Evolutionary conservation across 1,139 yeast genomes (phyloP).

Genomic region (Candida tropicalis): DNA sequence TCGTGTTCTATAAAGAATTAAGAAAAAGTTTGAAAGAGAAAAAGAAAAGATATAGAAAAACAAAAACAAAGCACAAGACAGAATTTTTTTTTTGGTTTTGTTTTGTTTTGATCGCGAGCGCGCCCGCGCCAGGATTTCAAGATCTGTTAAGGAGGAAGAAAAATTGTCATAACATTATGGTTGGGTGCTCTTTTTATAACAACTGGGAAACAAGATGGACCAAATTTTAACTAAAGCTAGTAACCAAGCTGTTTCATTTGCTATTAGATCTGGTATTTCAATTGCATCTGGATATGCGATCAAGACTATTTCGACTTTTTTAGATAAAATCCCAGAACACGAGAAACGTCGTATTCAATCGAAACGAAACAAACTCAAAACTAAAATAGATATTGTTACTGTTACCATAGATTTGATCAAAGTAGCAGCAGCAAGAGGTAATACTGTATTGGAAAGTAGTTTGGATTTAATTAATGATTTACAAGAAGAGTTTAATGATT

Average conservation of each 20-base stretch:
- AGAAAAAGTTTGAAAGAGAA: background rate
- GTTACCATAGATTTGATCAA: slow-evolving; percentile 73
- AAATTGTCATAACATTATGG: too few relatives aligned
- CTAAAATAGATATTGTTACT: slow-evolving; percentile 64
- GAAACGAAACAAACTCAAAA: slow-evolving; percentile 50
- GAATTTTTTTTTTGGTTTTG: background rate
- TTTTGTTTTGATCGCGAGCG: background rate
- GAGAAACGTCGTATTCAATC: slow-evolving; percentile 50
- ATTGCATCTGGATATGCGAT: slow-evolving; percentile 78
- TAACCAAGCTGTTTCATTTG: slow-evolving; percentile 78
- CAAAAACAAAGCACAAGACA: slow-evolving; percentile 4
- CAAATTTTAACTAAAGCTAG: slow-evolving; percentile 61
- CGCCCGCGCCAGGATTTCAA: background rate
- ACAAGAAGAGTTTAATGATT: slow-evolving; percentile 59
- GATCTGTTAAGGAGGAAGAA: too few relatives aligned
- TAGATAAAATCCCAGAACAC: slow-evolving; percentile 62
- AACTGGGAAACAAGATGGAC: slow-evolving; percentile 33
- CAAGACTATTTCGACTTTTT: slow-evolving; percentile 59
- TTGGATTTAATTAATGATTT: slow-evolving; percentile 58
- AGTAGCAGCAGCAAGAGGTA: slow-evolving; percentile 71
- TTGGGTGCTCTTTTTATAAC: too few relatives aligned
- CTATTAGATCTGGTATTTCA: slow-evolving; percentile 76
- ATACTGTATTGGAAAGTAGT: slow-evolving; percentile 62
- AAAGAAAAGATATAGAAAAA: slow-evolving; percentile 1
- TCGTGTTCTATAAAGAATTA: background rate